A percentile compares a stretch with the other conserved stretches of the same genome.
phyloP scores from a whole-genome alignment of 495 filamentous ascomycete genomes.

The Cairneyella variabilis region DNA sequence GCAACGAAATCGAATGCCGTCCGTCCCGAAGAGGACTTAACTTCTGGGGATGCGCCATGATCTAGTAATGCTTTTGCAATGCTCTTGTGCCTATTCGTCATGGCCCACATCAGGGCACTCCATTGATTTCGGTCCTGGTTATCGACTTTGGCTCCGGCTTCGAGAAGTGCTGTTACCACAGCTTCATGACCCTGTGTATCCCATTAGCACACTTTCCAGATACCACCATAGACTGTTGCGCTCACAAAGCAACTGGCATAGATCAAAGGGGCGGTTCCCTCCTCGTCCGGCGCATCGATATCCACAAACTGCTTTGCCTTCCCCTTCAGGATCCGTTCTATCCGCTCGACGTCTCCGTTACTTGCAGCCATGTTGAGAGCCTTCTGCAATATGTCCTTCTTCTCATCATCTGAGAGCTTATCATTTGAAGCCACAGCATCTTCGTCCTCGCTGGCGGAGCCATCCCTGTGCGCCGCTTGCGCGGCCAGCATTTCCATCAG shows the following conservation, averaged over 20 bases:
- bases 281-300: slow-evolving; percentile 87
- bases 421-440: slow-evolving; percentile 71
- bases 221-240: slow-evolving; percentile 23
- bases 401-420: slow-evolving; percentile 70
- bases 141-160: slow-evolving; percentile 87
- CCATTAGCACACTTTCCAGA: slow-evolving; percentile 10
- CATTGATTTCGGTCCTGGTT: slow-evolving; percentile 93
- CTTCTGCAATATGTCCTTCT: slow-evolving; percentile 76
- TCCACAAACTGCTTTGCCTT: slow-evolving; percentile 75
- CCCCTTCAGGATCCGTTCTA: slow-evolving; percentile 71
- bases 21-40: slow-evolving; percentile 87
- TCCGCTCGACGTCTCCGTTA: slow-evolving; percentile 85
- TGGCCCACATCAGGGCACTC: slow-evolving; percentile 99
- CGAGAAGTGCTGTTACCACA: slow-evolving; percentile 78
- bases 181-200: slow-evolving; percentile 75
- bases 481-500: slow-evolving; percentile 95
- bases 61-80: slow-evolving; percentile 91
- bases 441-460: slow-evolving; percentile 69
- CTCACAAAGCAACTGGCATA: slow-evolving; percentile 98
- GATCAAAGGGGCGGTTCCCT: slow-evolving; percentile 90
- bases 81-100: slow-evolving; percentile 95
- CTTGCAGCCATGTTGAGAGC: slow-evolving; percentile 93
- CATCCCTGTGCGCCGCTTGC: slow-evolving; percentile 79
- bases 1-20: slow-evolving; percentile 97
- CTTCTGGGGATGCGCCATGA: slow-evolving; percentile 89